These are phyloP conservation scores for Coemansia linderi DNA, from an alignment of 371 early-diverging fungal genomes.

Conservation along the genomic window DNA sequence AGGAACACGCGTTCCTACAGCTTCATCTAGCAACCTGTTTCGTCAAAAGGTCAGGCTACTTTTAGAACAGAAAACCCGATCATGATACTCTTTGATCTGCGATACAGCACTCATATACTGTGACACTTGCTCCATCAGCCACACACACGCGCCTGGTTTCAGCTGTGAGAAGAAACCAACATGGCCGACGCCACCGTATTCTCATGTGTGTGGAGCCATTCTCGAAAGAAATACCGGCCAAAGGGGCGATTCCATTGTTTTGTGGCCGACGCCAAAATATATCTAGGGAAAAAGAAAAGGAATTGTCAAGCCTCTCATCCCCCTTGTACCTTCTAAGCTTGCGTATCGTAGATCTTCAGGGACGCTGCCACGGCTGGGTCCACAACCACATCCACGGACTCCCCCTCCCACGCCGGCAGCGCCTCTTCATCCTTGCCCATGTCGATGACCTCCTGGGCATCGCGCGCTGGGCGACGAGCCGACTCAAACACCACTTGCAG, in stretches of 20 bases:
- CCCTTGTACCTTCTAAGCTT: slow-evolving; percentile 2
- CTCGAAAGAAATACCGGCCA: neutral
- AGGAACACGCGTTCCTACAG: neutral
- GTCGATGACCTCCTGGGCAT: slow-evolving; percentile 24
- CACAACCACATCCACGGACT: slow-evolving; percentile 42
- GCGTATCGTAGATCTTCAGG: slow-evolving; percentile 41
- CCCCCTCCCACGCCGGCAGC: slow-evolving; percentile 31
- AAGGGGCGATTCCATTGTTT: neutral
- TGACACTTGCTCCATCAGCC: neutral
- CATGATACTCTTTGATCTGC: neutral
- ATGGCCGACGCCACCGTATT: neutral
- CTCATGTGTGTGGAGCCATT: too few relatives aligned
- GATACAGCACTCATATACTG: neutral
- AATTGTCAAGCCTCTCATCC: neutral
- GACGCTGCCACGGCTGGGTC: slow-evolving; percentile 26
- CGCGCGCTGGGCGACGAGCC: slow-evolving; percentile 29
- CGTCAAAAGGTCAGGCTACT: neutral
- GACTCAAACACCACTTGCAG: slow-evolving; percentile 53
- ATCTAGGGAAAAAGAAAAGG: neutral
- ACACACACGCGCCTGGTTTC: neutral
- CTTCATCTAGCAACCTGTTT: neutral
- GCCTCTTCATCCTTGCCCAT: slow-evolving; percentile 43
- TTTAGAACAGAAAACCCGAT: neutral
- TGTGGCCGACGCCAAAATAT: neutral
- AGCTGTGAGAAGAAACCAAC: neutral